Conservation (phyloP, 2,329 filamentous ascomycete species). For the Didymellaceae sp. region DNA sequence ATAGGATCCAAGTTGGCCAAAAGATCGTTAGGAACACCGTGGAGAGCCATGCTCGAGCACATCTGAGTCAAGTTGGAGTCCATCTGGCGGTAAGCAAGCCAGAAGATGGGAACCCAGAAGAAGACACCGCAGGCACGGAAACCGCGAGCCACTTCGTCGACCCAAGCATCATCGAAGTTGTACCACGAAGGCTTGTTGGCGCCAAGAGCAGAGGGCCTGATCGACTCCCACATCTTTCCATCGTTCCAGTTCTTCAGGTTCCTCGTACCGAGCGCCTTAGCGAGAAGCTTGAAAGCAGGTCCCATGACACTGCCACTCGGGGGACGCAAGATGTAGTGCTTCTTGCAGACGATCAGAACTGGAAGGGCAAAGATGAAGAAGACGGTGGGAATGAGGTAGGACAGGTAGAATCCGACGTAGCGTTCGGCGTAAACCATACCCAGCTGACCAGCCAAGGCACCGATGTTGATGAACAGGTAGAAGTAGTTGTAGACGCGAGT, state of each 20-base stretch:
- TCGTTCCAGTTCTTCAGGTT: constrained; percentile 63
- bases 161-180: constrained; percentile 81
- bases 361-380: constrained; percentile 67
- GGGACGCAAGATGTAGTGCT: constrained; percentile 65
- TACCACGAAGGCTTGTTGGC: constrained; percentile 69
- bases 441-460: constrained; percentile 46
- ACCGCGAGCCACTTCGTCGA: constrained; percentile 78
- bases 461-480: constrained; percentile 50
- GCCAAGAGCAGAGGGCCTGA: constrained; percentile 68
- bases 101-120: constrained; percentile 70
- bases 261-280: constrained; percentile 56
- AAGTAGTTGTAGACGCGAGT: constrained; percentile 70
- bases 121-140: constrained; percentile 48
- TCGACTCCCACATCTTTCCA: constrained; percentile 66
- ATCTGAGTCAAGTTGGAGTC: constrained; percentile 70
- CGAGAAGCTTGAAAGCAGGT: constrained; percentile 67
- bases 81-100: constrained; percentile 73
- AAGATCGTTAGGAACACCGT: constrained; percentile 78
- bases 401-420: constrained; percentile 73
- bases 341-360: constrained; percentile 65
- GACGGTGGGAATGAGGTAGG: constrained; percentile 71
- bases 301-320: constrained; percentile 72
- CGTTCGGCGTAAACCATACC: constrained; percentile 49
- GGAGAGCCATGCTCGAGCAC: constrained; percentile 69
- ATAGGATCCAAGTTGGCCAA: constrained; percentile 79